A percentile compares a stretch with the other conserved stretches of the same genome.
Evolutionary conservation across 441 rosid species (phyloP).

Genomic region (Adansonia grandidieri): DNA sequence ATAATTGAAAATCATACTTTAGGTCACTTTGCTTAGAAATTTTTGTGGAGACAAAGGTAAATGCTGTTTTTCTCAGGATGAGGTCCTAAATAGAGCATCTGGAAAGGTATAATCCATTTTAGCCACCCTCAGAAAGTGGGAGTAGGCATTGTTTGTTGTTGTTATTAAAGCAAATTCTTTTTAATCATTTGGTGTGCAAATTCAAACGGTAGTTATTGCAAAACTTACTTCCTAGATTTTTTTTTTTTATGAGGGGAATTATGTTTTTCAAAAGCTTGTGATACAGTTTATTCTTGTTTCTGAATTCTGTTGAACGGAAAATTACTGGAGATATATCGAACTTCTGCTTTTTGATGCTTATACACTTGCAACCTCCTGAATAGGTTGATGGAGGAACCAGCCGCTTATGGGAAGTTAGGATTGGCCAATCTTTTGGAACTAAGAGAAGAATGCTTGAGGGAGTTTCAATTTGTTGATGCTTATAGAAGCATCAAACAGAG

Average conservation of each 20-base stretch:
- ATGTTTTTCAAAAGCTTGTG: neutral
- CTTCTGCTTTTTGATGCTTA: neutral
- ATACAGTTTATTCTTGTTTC: neutral
- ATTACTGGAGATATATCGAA: slow-evolving; percentile 3
- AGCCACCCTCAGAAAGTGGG: no score
- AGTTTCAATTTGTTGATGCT: slow-evolving; percentile 94
- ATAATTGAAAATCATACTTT: neutral
- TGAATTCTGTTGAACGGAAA: neutral
- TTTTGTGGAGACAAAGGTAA: neutral
- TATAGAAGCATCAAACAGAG: slow-evolving; percentile 98
- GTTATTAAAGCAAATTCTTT: neutral
- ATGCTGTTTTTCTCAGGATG: neutral
- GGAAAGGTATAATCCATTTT: no score
- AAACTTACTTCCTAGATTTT: neutral
- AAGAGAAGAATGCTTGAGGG: slow-evolving; percentile 98
- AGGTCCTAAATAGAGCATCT: slow-evolving; percentile 2
- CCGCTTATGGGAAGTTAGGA: slow-evolving; percentile 97
- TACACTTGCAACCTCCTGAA: slow-evolving; percentile 22
- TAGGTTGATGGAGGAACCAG: slow-evolving; percentile 98
- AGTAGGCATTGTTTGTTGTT: neutral
- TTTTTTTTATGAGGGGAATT: neutral
- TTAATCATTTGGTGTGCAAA: neutral
- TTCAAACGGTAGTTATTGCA: neutral
- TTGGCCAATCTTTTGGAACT: slow-evolving; percentile 96
- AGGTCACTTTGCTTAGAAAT: neutral